Percentiles rank a stretch among this genome's conserved stretches.
Conservation (phyloP, 2,329 filamentous ascomycete genomes). For the Epicoccum nigrum region DNA sequence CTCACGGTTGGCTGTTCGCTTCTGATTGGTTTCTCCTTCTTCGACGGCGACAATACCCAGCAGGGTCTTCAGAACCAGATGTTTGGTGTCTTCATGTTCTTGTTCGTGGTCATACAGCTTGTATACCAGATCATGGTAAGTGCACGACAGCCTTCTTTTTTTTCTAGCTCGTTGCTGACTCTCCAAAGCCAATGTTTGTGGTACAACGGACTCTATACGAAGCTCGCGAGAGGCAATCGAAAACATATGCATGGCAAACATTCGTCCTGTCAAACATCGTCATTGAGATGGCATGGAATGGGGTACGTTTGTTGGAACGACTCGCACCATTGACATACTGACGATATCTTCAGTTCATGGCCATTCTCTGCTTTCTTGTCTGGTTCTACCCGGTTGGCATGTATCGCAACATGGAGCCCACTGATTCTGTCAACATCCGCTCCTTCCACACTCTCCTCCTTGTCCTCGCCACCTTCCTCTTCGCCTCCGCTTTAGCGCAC, state of each 20-base stretch:
- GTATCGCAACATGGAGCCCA: slow-evolving; percentile 69
- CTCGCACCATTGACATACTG: not conserved
- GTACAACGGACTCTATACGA: slow-evolving; percentile 64
- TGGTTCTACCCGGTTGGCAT: slow-evolving; percentile 71
- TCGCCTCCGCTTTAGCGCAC: slow-evolving; percentile 70
- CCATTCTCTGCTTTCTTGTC: slow-evolving; percentile 58
- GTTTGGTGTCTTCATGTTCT: slow-evolving; percentile 59
- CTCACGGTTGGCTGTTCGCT: slow-evolving; percentile 38
- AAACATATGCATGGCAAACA: slow-evolving; percentile 75
- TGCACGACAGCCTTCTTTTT: not conserved
- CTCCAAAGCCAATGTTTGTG: slow-evolving; percentile 57
- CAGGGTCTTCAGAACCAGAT: slow-evolving; percentile 55
- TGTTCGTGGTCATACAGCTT: slow-evolving; percentile 50
- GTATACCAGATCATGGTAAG: slow-evolving; percentile 54
- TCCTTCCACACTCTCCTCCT: slow-evolving; percentile 71
- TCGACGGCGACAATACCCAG: slow-evolving; percentile 41
- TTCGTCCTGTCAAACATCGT: slow-evolving; percentile 74
- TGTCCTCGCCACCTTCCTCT: slow-evolving; percentile 67
- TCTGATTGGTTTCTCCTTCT: slow-evolving; percentile 52
- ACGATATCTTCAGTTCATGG: slow-evolving; percentile 53
- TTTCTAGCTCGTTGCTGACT: not conserved
- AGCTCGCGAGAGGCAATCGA: slow-evolving; percentile 65
- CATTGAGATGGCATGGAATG: slow-evolving; percentile 66
- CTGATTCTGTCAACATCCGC: slow-evolving; percentile 63
- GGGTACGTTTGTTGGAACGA: slow-evolving; percentile 49